Conservation (phyloP, 2,329 filamentous ascomycete species). For the Conoideocrella luteorostrata region DNA sequence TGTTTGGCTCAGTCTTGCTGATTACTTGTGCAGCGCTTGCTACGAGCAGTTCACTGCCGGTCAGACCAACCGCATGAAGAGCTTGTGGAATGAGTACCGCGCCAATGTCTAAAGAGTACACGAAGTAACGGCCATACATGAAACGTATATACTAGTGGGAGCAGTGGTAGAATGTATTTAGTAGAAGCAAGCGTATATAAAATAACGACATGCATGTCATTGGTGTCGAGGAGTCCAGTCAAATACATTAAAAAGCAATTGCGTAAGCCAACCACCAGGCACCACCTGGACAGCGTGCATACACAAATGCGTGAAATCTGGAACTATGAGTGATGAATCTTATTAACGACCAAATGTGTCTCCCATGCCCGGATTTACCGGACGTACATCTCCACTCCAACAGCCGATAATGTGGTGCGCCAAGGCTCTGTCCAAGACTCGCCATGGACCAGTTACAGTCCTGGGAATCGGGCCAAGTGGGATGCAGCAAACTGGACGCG, state of each 20-base stretch:
- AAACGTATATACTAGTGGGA: neutral
- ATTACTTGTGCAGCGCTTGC: constrained; percentile 2
- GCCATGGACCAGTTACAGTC: neutral
- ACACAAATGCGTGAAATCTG: neutral
- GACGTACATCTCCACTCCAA: no score
- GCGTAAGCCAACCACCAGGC: no score
- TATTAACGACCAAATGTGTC: neutral
- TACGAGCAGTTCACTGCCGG: neutral
- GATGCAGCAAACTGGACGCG: neutral
- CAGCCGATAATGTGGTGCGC: neutral
- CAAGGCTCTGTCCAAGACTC: neutral
- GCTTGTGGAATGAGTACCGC: neutral
- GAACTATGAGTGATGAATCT: neutral
- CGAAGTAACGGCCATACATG: neutral
- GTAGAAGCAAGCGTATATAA: no score
- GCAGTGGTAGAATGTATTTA: no score
- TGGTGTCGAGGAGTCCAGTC: no score
- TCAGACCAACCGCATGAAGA: neutral
- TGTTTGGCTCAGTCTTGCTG: no score
- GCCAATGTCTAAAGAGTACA: neutral
- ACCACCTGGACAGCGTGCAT: no score
- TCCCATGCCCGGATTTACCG: no score
- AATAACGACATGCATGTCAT: neutral
- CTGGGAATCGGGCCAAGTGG: neutral
- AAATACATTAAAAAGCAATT: neutral